Base-by-base conservation (phyloP, 441 rosid species). In the Eruca vesicaria region DNA sequence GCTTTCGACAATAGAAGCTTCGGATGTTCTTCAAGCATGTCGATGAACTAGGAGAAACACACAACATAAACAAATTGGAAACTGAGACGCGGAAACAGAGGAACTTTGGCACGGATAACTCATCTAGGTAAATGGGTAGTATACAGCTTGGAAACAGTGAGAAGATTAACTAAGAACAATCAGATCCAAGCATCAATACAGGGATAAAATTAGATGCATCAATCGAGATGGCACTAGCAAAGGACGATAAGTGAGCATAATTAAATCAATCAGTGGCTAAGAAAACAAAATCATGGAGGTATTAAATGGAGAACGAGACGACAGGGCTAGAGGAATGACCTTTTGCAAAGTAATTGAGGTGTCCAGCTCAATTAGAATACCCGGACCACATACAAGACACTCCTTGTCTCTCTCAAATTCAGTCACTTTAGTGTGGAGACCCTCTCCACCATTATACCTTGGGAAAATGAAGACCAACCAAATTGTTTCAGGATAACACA, bases 331-430 rank as follows among this genome's bases (percentile, higher is more conserved):
- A 81, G 64, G 74, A 64, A 41, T 72, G 71, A 90, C 99, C 99
- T 91, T 89, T 70, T 86, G 84, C 78, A 91, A 83, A 69, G 97
- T 87, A 73, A 90, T 79, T 55, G 91, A 77, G 68, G 83, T 76
- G 66, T 91, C 96, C 68, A 90, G 73, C 89, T 95, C 97, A 19
- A 95, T 80, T 55, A 88, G 93, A 74, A 91, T 83, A 21, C 95
- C 97, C 9, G 98, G 98, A 80, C 98, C 98, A 77, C 97, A 95
- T 31, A 87, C 96, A 52, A 93, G 92, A 81, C 99, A 93, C 36
- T 94, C 98, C 77, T 82, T 86, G 78, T 89, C 89, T 78, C 79
- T 91, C 87, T 70, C 89, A 45, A 91, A 90, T 73, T 91, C 90
- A 0, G 97, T 93, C 69, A 89, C 99, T 85, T 93, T 80, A 72